Evolutionary conservation across 345 rosid genomes (phyloP), one percentile per base, ranked within the genome.

Genomic region (Theobroma cacao): DNA sequence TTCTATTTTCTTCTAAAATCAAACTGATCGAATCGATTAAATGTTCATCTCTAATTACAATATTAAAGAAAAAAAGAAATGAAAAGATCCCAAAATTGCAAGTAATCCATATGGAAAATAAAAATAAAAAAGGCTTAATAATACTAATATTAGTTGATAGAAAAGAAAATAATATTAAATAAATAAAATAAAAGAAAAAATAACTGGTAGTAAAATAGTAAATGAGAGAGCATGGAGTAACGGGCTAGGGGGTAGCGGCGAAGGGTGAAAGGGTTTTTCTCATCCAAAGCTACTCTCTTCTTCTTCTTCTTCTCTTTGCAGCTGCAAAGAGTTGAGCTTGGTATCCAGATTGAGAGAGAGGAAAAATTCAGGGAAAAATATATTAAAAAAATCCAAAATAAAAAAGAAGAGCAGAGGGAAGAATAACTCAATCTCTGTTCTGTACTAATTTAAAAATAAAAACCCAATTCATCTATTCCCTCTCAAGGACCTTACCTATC

Each of bases 401-500:
- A 15, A 48, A 48, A 48, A 52, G 45, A 41, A 6, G 24, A 52
- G 58, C 11, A 22, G 4, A 52, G 58, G 20, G 24, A 20, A 52
- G 58, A 55, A 22, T 22, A 6, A 60, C n/a, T 71, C n/a, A 43
- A 15, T 47, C 69, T 69, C 53, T 70, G 15, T n/a, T 78, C 70
- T 60, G 61, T 52, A 36, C 18, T 22, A 26, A 59, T 9, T 26
- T 59, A 4, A 15, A 22, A n/a, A 17, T 8, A 20, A 52, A 50
- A 7, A 26, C 36, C 52, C 26, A 36, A 24, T 7, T 4, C 34
- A 15, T 12, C 40, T 18, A 50, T 7, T 20, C 17, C 47, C 43
- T 22, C 13, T n/a, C 26, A 26, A 34, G 52, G 30, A 24, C 38
- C 64, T 34, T 52, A 62, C 45, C 2, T 33, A 28, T 12, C 2